These are phyloP conservation scores for Desmodesmus armatus DNA, from an alignment of 139 green algal genomes.

Conservation along the genomic window DNA sequence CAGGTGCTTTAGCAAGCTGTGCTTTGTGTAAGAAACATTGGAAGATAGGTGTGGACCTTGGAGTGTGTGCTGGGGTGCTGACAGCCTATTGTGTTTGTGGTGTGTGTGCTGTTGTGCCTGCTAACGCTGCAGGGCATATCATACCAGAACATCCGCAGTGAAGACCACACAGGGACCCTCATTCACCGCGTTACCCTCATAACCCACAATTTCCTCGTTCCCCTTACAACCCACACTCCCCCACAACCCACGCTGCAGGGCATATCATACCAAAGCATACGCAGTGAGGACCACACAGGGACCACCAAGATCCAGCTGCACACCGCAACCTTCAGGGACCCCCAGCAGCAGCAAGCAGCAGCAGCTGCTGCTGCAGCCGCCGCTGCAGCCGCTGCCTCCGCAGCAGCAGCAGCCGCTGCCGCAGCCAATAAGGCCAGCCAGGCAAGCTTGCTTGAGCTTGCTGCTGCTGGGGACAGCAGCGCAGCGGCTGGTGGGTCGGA, in stretches of 20 bases:
- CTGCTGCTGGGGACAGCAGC: background rate
- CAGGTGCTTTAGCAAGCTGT: no score
- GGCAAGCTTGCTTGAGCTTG: background rate
- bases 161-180: constrained; percentile 56
- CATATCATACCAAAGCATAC: constrained; percentile 46
- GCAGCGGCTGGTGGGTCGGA: background rate
- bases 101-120: no score
- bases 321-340: constrained; percentile 48
- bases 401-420: no score
- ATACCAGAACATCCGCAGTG: constrained; percentile 48
- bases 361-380: constrained; percentile 8
- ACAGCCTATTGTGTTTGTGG: no score
- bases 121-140: constrained; percentile 34
- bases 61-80: background rate
- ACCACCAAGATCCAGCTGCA: constrained; percentile 54
- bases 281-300: constrained; percentile 55
- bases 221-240: no score
- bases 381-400: no score
- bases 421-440: background rate
- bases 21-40: no score
- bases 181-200: no score
- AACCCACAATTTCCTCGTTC: no score
- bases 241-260: constrained; percentile 27
- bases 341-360: constrained; percentile 29
- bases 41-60: background rate